These are phyloP conservation scores for Phytophthora cactorum DNA, from an alignment of 352 stramenopile genomes.

Conservation along the genomic window DNA sequence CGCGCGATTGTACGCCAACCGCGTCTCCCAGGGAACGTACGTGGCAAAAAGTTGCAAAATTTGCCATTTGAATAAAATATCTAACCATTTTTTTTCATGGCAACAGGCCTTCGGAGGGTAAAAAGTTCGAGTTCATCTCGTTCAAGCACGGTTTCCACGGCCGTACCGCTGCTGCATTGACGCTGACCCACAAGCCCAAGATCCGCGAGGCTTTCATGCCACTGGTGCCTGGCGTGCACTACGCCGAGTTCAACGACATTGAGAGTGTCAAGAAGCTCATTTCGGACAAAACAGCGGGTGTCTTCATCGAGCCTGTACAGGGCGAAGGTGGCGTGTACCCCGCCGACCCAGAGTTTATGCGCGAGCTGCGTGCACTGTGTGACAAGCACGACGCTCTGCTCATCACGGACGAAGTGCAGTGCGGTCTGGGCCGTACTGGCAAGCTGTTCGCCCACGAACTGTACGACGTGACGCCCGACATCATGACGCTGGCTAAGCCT, in stretches of 20 bases:
- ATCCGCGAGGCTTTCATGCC: slow-evolving; percentile 87
- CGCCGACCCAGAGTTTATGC: slow-evolving; percentile 92
- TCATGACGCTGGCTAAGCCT: slow-evolving; percentile 98
- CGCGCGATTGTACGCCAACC: slow-evolving; percentile 78
- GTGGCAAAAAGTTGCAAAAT: slow-evolving; percentile 25
- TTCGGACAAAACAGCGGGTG: slow-evolving; percentile 74
- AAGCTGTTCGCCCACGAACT: slow-evolving; percentile 96
- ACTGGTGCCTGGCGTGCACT: slow-evolving; percentile 76
- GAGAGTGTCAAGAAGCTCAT: slow-evolving; percentile 79
- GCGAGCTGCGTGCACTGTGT: slow-evolving; percentile 88
- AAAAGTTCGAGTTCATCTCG: slow-evolving; percentile 87
- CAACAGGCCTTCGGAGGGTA: slow-evolving; percentile 64
- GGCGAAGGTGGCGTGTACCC: slow-evolving; percentile 96
- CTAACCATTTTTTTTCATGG: slow-evolving; percentile 9
- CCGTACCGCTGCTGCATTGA: slow-evolving; percentile 75
- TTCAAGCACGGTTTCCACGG: slow-evolving; percentile 91
- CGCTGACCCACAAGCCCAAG: slow-evolving; percentile 89
- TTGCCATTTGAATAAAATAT: neutral
- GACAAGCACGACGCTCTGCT: slow-evolving; percentile 95
- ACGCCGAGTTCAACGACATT: slow-evolving; percentile 85
- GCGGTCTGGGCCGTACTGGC: slow-evolving; percentile 95
- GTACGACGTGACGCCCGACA: slow-evolving; percentile 93
- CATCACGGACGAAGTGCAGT: slow-evolving; percentile 99
- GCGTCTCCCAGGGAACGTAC: slow-evolving; percentile 69
- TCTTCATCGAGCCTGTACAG: slow-evolving; percentile 87